Base-by-base conservation (phyloP, 257 asterid genomes). In the Salvia rosmarinus region DNA sequence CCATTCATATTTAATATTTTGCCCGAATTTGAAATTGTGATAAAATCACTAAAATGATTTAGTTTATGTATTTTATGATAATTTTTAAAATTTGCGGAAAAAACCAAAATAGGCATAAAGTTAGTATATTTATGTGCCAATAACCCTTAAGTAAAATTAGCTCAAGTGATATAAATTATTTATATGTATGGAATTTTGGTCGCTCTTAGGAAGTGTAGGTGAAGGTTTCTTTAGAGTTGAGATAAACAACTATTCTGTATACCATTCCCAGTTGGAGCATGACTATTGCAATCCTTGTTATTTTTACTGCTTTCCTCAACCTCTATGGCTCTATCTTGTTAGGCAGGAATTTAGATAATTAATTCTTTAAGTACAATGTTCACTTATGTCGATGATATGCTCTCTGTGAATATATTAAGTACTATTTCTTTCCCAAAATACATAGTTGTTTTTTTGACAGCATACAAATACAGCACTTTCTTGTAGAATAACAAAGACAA, bases 401-500 rank as follows among this genome's bases (percentile, higher is more conserved):
- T 17, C 8, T 49, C 61, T 32, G 47, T n/a, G n/a, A 28, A 1
- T 1, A 28, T 28, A 4, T 4, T 28, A 4, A 28, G 1, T 28
- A 28, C 32, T 1, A 28, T 28, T 28, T 32, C 4, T 3, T 4
- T 49, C 37, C 16, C 16, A 37, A 9, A 17, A 35, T n/a, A 3
- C 19, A 12, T 67, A 16, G 35, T 39, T 32, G 55, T 64, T 34
- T 68, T 10, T 54, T 77, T 64, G 73, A 70, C 64, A 28, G 13
- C 37, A 4, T 28, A 28, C 32, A 28, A 46, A 2, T 14, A 23
- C 49, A 19, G 62, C 68, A 37, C 60, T 54, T 59, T 63, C 68
- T 77, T 74, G 83, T 81, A 95, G 99, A 95, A 95, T 84, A 88
- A 82, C 61, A 95, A 95, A 80, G 99, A 95, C 59, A 95, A 95